phyloP scores from a whole-genome alignment of 2,329 filamentous ascomycete genomes.

The Scleromitrula shiraiana region DNA sequence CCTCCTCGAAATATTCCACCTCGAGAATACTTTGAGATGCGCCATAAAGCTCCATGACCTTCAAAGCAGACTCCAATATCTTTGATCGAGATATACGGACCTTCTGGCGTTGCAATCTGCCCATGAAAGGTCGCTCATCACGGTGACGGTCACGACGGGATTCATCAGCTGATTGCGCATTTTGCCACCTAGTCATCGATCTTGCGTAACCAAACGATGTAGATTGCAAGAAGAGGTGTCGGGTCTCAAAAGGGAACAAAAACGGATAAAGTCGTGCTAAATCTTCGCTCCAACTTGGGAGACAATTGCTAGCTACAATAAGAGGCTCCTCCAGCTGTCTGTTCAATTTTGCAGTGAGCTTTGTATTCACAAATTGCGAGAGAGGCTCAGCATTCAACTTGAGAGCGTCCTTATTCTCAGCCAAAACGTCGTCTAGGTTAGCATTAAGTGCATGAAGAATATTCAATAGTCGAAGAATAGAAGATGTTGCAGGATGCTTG shows the following conservation, averaged over 20 bases:
- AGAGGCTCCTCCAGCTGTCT: slow-evolving; percentile 92
- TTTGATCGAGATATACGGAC: slow-evolving; percentile 94
- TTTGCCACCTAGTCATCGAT: slow-evolving; percentile 97
- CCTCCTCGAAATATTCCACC: slow-evolving; percentile 98
- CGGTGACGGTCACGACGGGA: slow-evolving; percentile 70
- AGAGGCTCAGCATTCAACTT: slow-evolving; percentile 73
- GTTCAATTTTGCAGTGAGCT: slow-evolving; percentile 95
- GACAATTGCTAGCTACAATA: slow-evolving; percentile 92
- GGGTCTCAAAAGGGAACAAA: slow-evolving; percentile 94
- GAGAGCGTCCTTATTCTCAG: slow-evolving; percentile 63
- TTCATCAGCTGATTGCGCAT: slow-evolving; percentile 74
- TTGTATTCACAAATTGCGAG: slow-evolving; percentile 96
- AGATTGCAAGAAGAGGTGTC: slow-evolving; percentile 92
- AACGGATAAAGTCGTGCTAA: slow-evolving; percentile 90
- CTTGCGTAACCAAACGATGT: slow-evolving; percentile 97
- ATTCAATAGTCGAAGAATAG: slow-evolving; percentile 79
- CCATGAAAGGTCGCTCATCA: slow-evolving; percentile 86
- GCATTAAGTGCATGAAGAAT: slow-evolving; percentile 89
- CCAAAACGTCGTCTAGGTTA: slow-evolving; percentile 83
- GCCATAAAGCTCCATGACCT: slow-evolving; percentile 98
- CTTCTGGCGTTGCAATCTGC: slow-evolving; percentile 88
- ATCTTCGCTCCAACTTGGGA: slow-evolving; percentile 94
- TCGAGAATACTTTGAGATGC: slow-evolving; percentile 94
- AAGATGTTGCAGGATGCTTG: slow-evolving; percentile 76
- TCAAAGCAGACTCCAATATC: slow-evolving; percentile 91